Percentiles rank a stretch among this genome's conserved stretches.
phyloP scores from a whole-genome alignment of 139 green algal genomes.

The Coccomyxa sp. region DNA sequence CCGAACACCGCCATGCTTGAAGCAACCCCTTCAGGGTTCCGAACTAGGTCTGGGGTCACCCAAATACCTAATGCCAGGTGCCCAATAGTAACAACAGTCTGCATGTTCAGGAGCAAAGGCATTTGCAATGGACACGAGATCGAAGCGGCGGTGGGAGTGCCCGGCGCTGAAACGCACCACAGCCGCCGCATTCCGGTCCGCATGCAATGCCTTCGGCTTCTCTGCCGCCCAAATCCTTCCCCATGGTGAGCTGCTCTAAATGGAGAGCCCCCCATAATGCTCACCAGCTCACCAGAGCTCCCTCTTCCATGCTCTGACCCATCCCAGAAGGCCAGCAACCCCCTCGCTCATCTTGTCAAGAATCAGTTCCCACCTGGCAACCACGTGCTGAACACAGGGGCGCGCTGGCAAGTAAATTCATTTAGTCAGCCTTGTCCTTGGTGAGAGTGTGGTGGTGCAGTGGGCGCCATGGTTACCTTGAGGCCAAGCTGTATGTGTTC shows the following conservation, averaged over 20 bases:
- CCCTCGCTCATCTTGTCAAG: neutral
- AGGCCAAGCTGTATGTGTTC: neutral
- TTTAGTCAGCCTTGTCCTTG: no score
- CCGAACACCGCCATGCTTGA: no score
- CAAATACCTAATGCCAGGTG: neutral
- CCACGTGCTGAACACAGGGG: neutral
- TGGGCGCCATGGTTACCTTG: neutral
- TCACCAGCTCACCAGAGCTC: neutral
- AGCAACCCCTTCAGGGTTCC: no score
- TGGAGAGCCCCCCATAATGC: neutral
- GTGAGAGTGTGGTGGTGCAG: no score
- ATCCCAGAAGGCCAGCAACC: neutral
- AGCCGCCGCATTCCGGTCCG: slow-evolving; percentile 12
- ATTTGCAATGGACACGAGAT: slow-evolving; percentile 24
- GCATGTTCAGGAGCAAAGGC: slow-evolving; percentile 12
- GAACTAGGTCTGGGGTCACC: neutral
- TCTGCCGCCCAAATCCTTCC: slow-evolving; percentile 7
- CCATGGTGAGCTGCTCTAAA: neutral
- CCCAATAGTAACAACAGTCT: neutral
- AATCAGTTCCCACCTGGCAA: neutral
- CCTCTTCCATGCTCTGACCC: neutral
- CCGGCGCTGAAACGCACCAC: neutral
- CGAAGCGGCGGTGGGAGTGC: slow-evolving; percentile 15
- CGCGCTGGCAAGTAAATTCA: no score
- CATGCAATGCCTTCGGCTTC: slow-evolving; percentile 16